phyloP scores from a whole-genome alignment of 139 green algal genomes.

The Chlamydomonas incerta region DNA sequence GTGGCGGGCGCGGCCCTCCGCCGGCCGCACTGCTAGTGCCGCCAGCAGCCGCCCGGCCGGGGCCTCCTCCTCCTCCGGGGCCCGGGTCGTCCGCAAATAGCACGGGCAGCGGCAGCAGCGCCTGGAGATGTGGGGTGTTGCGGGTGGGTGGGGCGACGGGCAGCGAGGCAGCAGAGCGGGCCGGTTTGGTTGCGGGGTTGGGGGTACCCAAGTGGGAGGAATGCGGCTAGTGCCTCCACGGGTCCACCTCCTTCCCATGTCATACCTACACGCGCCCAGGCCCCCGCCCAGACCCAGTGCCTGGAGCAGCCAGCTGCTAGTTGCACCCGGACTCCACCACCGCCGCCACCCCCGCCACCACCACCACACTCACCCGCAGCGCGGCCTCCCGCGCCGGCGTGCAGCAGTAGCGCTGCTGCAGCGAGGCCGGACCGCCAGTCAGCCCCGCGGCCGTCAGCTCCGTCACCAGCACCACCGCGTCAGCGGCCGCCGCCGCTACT shows the following conservation, averaged over 20 bases:
- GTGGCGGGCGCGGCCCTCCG: no score
- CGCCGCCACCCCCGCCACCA: background rate
- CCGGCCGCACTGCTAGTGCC: background rate
- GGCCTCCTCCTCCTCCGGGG: no score
- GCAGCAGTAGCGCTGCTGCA: constrained; percentile 37
- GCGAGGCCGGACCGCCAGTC: background rate
- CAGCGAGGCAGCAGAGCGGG: no score
- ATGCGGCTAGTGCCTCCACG: no score
- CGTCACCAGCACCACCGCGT: background rate
- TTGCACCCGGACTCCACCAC: background rate
- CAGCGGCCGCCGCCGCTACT: background rate
- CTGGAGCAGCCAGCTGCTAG: no score
- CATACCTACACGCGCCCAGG: no score
- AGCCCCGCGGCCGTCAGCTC: constrained; percentile 9
- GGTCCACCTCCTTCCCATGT: no score
- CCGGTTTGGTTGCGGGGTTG: no score
- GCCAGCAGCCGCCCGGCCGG: background rate
- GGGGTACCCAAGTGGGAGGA: no score
- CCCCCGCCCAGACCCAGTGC: no score
- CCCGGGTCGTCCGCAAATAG: constrained; percentile 22
- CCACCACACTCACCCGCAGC: constrained; percentile 1
- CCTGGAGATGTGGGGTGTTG: background rate
- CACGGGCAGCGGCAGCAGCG: constrained; percentile 15
- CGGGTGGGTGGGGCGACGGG: no score
- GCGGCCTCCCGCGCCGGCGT: background rate